Conservation (phyloP, 2,329 filamentous ascomycete genomes). For the Pseudogymnoascus sp. region DNA sequence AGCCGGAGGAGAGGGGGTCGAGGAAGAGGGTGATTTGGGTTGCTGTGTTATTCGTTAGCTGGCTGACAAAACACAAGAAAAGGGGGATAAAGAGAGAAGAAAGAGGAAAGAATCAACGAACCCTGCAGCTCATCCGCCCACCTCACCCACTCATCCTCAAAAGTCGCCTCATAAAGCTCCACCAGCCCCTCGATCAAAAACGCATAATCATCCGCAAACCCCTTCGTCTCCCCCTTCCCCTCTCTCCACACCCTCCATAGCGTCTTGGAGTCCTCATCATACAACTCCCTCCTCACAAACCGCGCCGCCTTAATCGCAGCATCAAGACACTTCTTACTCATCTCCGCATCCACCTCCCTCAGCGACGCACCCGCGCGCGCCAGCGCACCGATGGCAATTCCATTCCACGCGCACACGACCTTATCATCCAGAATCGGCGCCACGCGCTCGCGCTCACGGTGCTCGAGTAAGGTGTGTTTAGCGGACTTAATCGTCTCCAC, state of each 20-base stretch:
- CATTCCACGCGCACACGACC: slow-evolving; percentile 80
- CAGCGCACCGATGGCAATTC: slow-evolving; percentile 76
- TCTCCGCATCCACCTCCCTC: slow-evolving; percentile 47
- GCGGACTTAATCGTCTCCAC: slow-evolving; percentile 58
- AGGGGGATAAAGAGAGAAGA: background rate
- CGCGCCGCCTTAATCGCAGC: slow-evolving; percentile 59
- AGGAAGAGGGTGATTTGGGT: slow-evolving; percentile 71
- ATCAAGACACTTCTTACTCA: slow-evolving; percentile 51
- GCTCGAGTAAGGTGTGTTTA: slow-evolving; percentile 57
- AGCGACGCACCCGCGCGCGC: slow-evolving; percentile 65
- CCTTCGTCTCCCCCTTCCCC: slow-evolving; percentile 54
- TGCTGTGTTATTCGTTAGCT: slow-evolving; percentile 37
- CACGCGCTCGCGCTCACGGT: slow-evolving; percentile 66
- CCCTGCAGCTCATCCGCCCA: slow-evolving; percentile 79
- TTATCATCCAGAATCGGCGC: slow-evolving; percentile 80
- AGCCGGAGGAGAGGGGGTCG: slow-evolving; percentile 52
- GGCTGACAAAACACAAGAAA: background rate
- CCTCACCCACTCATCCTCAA: slow-evolving; percentile 63
- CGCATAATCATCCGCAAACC: slow-evolving; percentile 91
- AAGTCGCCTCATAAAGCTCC: slow-evolving; percentile 75
- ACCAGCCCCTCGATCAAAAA: slow-evolving; percentile 77
- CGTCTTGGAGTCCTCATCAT: slow-evolving; percentile 51
- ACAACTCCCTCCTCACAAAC: slow-evolving; percentile 69
- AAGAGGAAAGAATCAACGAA: slow-evolving; percentile 29
- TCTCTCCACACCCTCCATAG: slow-evolving; percentile 70